Conservation (phyloP, 306 rosid species). For the Prunus kanzakura region DNA sequence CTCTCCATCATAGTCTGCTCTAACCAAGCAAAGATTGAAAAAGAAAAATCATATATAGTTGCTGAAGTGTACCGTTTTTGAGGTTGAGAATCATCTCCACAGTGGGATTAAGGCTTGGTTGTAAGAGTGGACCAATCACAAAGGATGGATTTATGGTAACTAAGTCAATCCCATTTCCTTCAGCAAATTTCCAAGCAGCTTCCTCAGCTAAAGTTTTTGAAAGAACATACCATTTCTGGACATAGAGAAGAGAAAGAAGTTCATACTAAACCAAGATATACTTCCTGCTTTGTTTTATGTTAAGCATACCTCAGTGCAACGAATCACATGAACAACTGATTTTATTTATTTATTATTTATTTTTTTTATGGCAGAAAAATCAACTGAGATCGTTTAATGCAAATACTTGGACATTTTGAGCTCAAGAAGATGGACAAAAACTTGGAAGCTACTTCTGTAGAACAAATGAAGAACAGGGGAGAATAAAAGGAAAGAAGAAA, state of each 20-base stretch:
- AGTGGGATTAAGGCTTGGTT: slow-evolving; percentile 3
- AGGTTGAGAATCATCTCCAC: slow-evolving; percentile 1
- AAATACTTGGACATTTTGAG: too few relatives aligned
- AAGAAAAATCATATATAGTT: not conserved
- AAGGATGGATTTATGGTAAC: slow-evolving; percentile 22
- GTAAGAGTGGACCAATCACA: slow-evolving; percentile 31
- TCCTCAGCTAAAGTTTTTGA: slow-evolving; percentile 38
- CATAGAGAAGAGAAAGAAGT: not conserved
- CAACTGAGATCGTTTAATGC: not conserved
- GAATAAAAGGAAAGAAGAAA: not conserved
- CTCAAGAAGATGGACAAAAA: too few relatives aligned
- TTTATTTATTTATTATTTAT: too few relatives aligned
- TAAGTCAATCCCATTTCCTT: slow-evolving; percentile 27
- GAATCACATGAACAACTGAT: too few relatives aligned
- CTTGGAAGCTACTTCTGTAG: too few relatives aligned
- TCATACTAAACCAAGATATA: too few relatives aligned
- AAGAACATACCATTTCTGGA: slow-evolving; percentile 17
- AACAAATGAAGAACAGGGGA: not conserved
- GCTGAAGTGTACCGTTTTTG: slow-evolving; percentile 1
- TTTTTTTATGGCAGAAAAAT: too few relatives aligned
- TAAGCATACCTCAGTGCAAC: too few relatives aligned
- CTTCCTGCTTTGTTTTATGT: too few relatives aligned
- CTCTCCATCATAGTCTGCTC: too few relatives aligned
- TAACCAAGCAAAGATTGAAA: not conserved
- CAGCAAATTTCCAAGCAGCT: slow-evolving; percentile 32